Evolutionary conservation across 2,329 filamentous ascomycete species (phyloP), one percentile per base, ranked within the genome.

Genomic region (Uncinocarpus reesii): DNA sequence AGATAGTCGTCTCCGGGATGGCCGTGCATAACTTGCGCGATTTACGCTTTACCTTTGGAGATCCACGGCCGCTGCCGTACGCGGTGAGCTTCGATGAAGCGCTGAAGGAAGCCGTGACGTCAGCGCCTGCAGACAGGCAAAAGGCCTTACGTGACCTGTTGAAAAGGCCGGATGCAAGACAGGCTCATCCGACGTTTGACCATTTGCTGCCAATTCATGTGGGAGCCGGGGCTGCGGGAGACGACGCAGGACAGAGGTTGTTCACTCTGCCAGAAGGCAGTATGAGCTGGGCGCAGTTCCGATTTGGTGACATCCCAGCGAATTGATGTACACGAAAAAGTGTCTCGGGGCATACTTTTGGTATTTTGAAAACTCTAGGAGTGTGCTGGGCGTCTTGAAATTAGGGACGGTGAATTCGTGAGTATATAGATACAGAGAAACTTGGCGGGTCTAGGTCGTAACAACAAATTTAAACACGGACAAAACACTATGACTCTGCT

Each of bases 1-100:
- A 83, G 42, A 79, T 88, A 51, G 76, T 88, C 38, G 77, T 77
- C 20, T 82, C 81, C 0, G 84, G 84, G 8, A 86, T 87, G 82
- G 81, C 82, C 0, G 83, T 84, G 18, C 82, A 85, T 57, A 85
- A 85, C 55, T 67, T 84, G 29, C 71, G 76, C 1, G 77, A 84
- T 53, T 43, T 78, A 56, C 66, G 65, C 15, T 68, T 70, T 56
- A 62, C 66, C 11, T 68, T 70, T 55, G 71, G 69, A 6, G 63
- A 70, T 38, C 63, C 68, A 8, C 57, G 56, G 7, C 73, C 76
- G 0, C 53, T 79, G 56, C 74, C 78, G 8, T 82, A 82, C 57
- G 65, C 75, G 1, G 69, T 72, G 29, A 76, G 72, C 44, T 88
- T 87, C 56, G 78, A 90, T 53, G 72, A 79, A 38, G 78, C 81